These are phyloP conservation scores for Amaranthus tricolor DNA, from an alignment of 179 eudicot species.

Conservation along the genomic window DNA sequence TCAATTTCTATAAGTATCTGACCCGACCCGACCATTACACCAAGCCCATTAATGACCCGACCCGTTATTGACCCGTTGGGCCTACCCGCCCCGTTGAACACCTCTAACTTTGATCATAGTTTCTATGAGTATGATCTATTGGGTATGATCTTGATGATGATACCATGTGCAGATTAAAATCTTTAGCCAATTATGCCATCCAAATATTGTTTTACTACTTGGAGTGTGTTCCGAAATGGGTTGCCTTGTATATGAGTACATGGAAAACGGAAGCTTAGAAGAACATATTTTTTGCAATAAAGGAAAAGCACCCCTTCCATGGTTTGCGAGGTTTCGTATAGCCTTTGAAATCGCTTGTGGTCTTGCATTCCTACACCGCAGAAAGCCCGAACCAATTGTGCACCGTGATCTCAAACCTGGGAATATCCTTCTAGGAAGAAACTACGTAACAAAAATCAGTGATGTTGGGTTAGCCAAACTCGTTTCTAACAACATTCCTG, in stretches of 20 bases:
- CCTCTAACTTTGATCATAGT: too few species aligned
- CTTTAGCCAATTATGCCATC: slow-evolving; percentile 40
- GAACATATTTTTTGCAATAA: slow-evolving; percentile 33
- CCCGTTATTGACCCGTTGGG: too few species aligned
- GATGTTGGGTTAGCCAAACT: slow-evolving; percentile 48
- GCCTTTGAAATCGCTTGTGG: slow-evolving; percentile 45
- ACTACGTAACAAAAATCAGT: slow-evolving; percentile 42
- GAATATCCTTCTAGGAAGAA: slow-evolving; percentile 40
- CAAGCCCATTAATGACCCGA: too few species aligned
- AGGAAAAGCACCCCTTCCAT: slow-evolving; percentile 35
- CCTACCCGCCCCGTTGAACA: too few species aligned
- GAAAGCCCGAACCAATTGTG: slow-evolving; percentile 42
- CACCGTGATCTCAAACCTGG: slow-evolving; percentile 47
- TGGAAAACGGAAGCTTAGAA: slow-evolving; percentile 49
- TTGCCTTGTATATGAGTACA: slow-evolving; percentile 45
- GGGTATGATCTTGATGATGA: too few species aligned
- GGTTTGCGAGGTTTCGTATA: slow-evolving; percentile 46
- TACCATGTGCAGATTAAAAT: slow-evolving; percentile 30
- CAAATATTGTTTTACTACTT: slow-evolving; percentile 38
- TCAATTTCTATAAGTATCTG: too few species aligned
- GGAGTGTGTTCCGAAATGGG: slow-evolving; percentile 44
- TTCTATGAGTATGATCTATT: too few species aligned
- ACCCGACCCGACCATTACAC: too few species aligned
- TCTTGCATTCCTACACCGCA: slow-evolving; percentile 40
- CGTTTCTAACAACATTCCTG: slow-evolving; percentile 34